Base-by-base conservation (phyloP, 106 monocot species). In the Vanilla planifolia region DNA sequence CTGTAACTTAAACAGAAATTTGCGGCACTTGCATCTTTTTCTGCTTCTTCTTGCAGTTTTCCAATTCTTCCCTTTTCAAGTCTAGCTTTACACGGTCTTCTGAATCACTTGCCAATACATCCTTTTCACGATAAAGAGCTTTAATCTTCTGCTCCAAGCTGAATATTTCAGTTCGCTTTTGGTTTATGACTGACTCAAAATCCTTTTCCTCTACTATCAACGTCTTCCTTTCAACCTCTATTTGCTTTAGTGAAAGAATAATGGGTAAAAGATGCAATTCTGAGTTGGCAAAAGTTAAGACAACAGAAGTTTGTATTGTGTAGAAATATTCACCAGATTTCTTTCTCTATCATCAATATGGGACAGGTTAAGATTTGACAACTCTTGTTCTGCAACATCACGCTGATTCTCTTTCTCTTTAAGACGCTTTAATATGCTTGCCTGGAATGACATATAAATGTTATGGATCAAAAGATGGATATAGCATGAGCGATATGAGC, bases 331-430 rank as follows among this genome's bases (percentile, higher is more conserved):
- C 56, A 98, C 96, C 72, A 91, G 56, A 24, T 73, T 62, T 71
- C 64, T 88, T 58, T 98, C 96, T 55, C 70, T 80, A 50, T 88
- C 91, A 77, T 98, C 96, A 61, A 98, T 77, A 69, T 72, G 74
- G 40, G 86, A 77, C 51, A 88, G 70, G 72, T 85, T 92, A 50
- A 85, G 65, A 59, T 67, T 85, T 16, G 84, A 84, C 42, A 88
- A 64, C 33, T 98, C 87, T 55, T 41, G 40, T 34, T 98, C 82
- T 52, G 91, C 91, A 63, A 58, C 29, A 71, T 91, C 84, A 56
- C 64, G 79, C 62, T 91, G 91, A 33, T 60, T 67, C 69, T 84
- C 88, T 68, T 64, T 85, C 26, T 81, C 91, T 72, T 65, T 67
- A 28, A 77, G 80, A 44, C 87, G 84, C 44, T 75, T 88, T 42